Percentiles rank a stretch among this genome's conserved stretches.
Evolutionary conservation across 2,329 filamentous ascomycete species (phyloP).

Genomic region (Emmonsia crescens): DNA sequence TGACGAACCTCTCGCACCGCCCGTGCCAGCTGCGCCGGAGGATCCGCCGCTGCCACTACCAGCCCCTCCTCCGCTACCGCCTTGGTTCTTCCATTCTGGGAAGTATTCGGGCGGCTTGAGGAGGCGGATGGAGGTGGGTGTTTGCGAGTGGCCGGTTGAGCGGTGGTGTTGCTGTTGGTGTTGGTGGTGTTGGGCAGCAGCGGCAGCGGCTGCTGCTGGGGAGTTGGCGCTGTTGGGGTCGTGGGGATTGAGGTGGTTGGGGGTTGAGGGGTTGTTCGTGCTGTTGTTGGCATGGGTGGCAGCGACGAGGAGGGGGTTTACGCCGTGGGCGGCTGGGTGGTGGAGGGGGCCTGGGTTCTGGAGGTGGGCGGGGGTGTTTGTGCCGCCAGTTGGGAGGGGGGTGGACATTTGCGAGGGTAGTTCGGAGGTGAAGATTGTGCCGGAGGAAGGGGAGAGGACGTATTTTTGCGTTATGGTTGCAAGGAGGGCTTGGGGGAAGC

Average conservation of each 20-base stretch:
- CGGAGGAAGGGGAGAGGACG: conserved; percentile 80
- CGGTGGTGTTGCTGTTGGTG: conserved; percentile 36
- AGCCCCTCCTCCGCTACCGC: conserved; percentile 23
- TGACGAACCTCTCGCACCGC: background rate
- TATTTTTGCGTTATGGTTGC: conserved; percentile 70
- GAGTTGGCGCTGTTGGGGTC: conserved; percentile 17
- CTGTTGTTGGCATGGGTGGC: conserved; percentile 56
- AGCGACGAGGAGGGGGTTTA: conserved; percentile 85
- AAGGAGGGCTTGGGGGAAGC: conserved; percentile 82
- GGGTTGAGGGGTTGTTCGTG: conserved; percentile 29
- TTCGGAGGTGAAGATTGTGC: conserved; percentile 95
- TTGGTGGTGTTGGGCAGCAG: no score
- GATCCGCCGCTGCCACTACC: conserved; percentile 4
- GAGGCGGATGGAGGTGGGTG: conserved; percentile 73
- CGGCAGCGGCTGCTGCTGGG: conserved; percentile 7
- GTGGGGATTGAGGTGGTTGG: conserved; percentile 28
- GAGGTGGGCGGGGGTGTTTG: conserved; percentile 60
- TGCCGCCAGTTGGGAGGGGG: conserved; percentile 77
- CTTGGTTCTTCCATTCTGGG: conserved; percentile 75
- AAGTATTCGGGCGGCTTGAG: conserved; percentile 74
- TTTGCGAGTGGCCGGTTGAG: conserved; percentile 57
- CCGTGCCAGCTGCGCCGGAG: background rate
- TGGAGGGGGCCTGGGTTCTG: conserved; percentile 40
- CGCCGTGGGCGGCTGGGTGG: conserved; percentile 49
- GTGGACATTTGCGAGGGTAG: conserved; percentile 89